Evolutionary conservation across 208 protist genomes (phyloP).

Genomic region (Acanthamoeba sp.): DNA sequence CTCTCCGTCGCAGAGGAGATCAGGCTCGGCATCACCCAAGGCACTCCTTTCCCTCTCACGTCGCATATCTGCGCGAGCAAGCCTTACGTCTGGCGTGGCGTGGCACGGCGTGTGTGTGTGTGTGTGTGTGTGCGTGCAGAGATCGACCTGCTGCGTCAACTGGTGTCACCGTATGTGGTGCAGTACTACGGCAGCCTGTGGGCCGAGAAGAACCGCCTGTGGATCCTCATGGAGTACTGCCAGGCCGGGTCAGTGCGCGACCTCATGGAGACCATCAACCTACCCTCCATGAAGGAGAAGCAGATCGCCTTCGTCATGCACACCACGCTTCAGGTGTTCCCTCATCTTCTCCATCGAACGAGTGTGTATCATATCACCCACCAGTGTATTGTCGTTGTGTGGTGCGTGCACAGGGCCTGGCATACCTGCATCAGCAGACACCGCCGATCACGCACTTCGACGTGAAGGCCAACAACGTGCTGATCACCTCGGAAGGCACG

Average conservation of each 20-base stretch:
- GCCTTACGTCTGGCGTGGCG: not conserved
- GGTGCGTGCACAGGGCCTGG: slow-evolving; percentile 21
- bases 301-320: slow-evolving; percentile 62
- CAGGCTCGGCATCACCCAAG: slow-evolving; percentile 57
- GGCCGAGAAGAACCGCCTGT: slow-evolving; percentile 1
- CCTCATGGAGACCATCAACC: slow-evolving; percentile 71
- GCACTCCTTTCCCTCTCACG: not conserved
- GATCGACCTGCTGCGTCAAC: slow-evolving; percentile 54
- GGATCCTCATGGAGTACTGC: slow-evolving; percentile 77
- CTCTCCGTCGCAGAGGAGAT: slow-evolving; percentile 21
- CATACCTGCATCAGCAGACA: slow-evolving; percentile 63
- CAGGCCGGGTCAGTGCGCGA: slow-evolving; percentile 61
- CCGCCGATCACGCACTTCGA: slow-evolving; percentile 71
- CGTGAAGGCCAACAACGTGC: slow-evolving; percentile 76
- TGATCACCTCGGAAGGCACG: slow-evolving; percentile 38
- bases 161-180: slow-evolving; percentile 36
- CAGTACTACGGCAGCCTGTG: slow-evolving; percentile 75
- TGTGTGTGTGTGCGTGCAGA: not conserved
- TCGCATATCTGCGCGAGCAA: no score
- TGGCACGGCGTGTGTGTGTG: not conserved
- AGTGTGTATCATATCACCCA: not conserved
- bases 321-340: slow-evolving; percentile 35
- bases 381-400: not conserved
- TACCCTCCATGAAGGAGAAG: slow-evolving; percentile 74
- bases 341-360: not conserved